A percentile compares a stretch with the other conserved stretches of the same genome.
Conservation (phyloP, 805 yeast species). For the Lipomyces mesembrius region DNA sequence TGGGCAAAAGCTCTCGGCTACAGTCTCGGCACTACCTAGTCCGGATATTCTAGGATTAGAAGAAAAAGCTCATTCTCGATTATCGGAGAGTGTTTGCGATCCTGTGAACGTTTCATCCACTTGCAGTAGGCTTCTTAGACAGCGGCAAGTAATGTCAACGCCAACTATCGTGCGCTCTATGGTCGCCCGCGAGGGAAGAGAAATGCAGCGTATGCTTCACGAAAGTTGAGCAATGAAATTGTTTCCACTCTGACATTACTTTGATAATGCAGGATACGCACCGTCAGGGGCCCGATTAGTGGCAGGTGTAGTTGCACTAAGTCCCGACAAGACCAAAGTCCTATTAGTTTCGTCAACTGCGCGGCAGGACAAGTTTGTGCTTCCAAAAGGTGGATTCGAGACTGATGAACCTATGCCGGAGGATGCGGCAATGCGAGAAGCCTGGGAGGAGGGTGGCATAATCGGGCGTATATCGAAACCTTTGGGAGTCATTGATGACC, state of each 20-base stretch:
- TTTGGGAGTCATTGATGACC: slow-evolving; percentile 71
- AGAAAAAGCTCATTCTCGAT: not conserved
- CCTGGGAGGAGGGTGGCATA: slow-evolving; percentile 98
- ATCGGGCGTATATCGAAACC: slow-evolving; percentile 61
- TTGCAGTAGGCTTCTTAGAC: not conserved
- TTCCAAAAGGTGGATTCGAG: slow-evolving; percentile 97
- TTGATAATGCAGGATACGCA: slow-evolving; percentile 49
- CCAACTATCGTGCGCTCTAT: slow-evolving; percentile 37
- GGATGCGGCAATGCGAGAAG: slow-evolving; percentile 76
- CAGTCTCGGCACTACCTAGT: not conserved
- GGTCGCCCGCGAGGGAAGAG: slow-evolving; percentile 48
- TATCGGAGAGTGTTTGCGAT: not conserved
- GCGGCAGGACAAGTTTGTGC: slow-evolving; percentile 73
- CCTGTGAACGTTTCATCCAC: not conserved
- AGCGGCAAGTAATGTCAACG: not conserved
- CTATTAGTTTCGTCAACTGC: slow-evolving; percentile 79
- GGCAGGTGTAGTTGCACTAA: slow-evolving; percentile 87
- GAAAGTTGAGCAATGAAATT: not conserved
- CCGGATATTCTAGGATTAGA: not conserved
- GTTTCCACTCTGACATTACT: slow-evolving; percentile 2
- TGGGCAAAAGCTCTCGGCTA: not conserved
- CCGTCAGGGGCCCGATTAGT: slow-evolving; percentile 78
- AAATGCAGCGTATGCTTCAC: slow-evolving; percentile 42
- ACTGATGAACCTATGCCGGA: slow-evolving; percentile 62
- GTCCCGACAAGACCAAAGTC: slow-evolving; percentile 60